These are phyloP conservation scores for Ustilago cynodontis DNA, from an alignment of 1,284 basidiomycete species.

Conservation along the genomic window DNA sequence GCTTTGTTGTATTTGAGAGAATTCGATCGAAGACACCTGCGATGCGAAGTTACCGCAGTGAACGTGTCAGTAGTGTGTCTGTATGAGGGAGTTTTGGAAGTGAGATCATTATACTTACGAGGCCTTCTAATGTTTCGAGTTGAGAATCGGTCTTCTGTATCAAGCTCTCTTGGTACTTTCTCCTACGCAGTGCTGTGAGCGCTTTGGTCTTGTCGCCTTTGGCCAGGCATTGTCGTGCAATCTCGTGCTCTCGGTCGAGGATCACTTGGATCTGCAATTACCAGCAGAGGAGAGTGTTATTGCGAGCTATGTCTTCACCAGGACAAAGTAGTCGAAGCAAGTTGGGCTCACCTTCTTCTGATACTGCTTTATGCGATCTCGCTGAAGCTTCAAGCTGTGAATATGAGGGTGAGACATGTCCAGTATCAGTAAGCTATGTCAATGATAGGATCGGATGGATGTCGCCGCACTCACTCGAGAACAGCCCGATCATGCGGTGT, in stretches of 20 bases:
- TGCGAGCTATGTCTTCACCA: neutral
- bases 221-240: conserved; percentile 84
- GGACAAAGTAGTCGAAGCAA: neutral
- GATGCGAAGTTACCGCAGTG: neutral
- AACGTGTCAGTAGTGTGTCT: neutral
- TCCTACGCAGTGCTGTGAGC: conserved; percentile 83
- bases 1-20: conserved; percentile 91
- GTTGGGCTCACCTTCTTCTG: conserved; percentile 83
- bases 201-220: conserved; percentile 88
- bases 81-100: too few relatives aligned
- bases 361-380: conserved; percentile 94
- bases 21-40: conserved; percentile 94
- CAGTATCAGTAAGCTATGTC: neutral
- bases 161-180: conserved; percentile 93
- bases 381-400: conserved; percentile 87
- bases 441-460: conserved; percentile 3
- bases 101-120: too few relatives aligned
- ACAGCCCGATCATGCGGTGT: conserved; percentile 93
- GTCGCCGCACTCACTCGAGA: conserved; percentile 79
- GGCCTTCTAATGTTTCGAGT: conserved; percentile 86
- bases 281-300: neutral
- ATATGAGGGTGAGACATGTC: neutral
- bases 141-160: conserved; percentile 89
- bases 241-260: conserved; percentile 86
- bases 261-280: conserved; percentile 82